Conservation (phyloP, 1,284 basidiomycete species). For the Dichomitus squalens region DNA sequence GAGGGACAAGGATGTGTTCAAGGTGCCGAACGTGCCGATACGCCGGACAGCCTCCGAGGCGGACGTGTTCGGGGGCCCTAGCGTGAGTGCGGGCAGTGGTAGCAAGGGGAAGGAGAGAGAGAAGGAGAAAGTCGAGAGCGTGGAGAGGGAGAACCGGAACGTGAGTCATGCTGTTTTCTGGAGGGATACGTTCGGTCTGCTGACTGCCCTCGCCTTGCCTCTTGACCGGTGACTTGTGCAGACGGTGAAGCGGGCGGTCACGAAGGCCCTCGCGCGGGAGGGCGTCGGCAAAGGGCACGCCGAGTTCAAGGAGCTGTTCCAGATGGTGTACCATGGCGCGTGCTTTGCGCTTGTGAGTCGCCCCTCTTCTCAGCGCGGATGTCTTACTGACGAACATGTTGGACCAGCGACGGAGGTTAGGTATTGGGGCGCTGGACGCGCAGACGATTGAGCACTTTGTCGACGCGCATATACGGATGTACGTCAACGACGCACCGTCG, state of each 20-base stretch:
- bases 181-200: neutral
- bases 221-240: conserved; percentile 28
- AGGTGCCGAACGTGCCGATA: conserved; percentile 37
- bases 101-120: conserved; percentile 37
- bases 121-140: neutral
- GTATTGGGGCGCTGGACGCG: conserved; percentile 66
- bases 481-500: too few species aligned
- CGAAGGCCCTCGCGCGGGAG: conserved; percentile 39
- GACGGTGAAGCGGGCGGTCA: conserved; percentile 48
- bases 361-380: neutral
- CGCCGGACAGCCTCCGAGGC: conserved; percentile 32
- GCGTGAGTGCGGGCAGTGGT: conserved; percentile 19
- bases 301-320: conserved; percentile 49
- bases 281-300: conserved; percentile 56
- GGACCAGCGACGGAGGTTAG: conserved; percentile 58
- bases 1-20: conserved; percentile 35
- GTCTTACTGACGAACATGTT: neutral
- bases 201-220: neutral
- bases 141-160: conserved; percentile 36
- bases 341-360: conserved; percentile 36
- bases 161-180: conserved; percentile 32
- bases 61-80: conserved; percentile 55
- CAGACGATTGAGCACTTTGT: conserved; percentile 53
- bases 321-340: conserved; percentile 35
- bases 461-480: conserved; percentile 26